phyloP scores from a whole-genome alignment of 2,329 filamentous ascomycete species.

The Parascedosporium putredinis region DNA sequence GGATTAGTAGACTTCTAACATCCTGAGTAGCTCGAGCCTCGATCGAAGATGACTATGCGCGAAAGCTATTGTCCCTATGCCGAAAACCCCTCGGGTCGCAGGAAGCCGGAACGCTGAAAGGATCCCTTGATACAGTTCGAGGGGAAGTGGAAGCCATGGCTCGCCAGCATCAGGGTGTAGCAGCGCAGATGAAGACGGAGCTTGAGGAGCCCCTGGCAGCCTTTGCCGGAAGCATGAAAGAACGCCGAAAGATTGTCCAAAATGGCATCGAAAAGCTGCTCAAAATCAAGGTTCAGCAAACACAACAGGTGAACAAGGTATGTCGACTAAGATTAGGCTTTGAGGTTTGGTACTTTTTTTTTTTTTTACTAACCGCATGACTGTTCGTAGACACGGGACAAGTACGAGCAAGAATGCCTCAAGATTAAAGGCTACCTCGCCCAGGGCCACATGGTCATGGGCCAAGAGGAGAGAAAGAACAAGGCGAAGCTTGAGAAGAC shows the following conservation, averaged over 20 bases:
- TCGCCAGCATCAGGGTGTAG: slow-evolving; percentile 84
- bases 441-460: slow-evolving; percentile 99
- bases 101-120: slow-evolving; percentile 72
- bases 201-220: slow-evolving; percentile 86
- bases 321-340: slow-evolving; percentile 15
- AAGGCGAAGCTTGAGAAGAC: slow-evolving; percentile 99
- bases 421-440: slow-evolving; percentile 98
- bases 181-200: slow-evolving; percentile 90
- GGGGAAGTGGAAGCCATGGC: slow-evolving; percentile 88
- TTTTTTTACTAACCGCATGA: slow-evolving; percentile 14
- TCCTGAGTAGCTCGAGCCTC: slow-evolving; percentile 60
- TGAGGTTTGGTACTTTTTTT: no score
- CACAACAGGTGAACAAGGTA: slow-evolving; percentile 82
- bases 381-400: slow-evolving; percentile 61
- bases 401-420: slow-evolving; percentile 93
- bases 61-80: slow-evolving; percentile 75
- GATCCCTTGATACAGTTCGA: slow-evolving; percentile 77
- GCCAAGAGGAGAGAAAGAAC: slow-evolving; percentile 96
- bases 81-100: slow-evolving; percentile 83
- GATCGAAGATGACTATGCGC: slow-evolving; percentile 93
- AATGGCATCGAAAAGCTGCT: slow-evolving; percentile 86
- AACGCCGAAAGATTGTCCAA: slow-evolving; percentile 92
- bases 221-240: slow-evolving; percentile 92
- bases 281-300: slow-evolving; percentile 89
- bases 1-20: background rate